A percentile compares a stretch with the other conserved stretches of the same genome.
These are phyloP conservation scores for Sporothrix schenckii DNA, from an alignment of 2,329 filamentous ascomycete genomes.

Conservation along the genomic window DNA sequence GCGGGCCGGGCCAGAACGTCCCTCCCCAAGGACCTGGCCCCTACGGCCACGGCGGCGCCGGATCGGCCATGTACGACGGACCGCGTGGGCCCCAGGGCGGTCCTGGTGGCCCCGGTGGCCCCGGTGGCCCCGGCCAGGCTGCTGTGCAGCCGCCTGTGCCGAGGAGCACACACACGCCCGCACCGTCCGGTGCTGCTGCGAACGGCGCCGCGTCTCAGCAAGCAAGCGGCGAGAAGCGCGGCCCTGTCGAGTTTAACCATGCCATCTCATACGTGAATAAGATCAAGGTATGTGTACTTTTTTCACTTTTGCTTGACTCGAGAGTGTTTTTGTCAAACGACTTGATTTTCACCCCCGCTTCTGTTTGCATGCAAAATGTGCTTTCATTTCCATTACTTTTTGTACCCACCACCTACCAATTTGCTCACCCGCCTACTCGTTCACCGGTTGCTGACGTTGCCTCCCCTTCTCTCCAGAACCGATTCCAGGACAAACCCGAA, in stretches of 20 bases:
- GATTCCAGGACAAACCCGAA: slow-evolving; percentile 92
- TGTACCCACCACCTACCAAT: background rate
- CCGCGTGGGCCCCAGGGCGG: slow-evolving; percentile 28
- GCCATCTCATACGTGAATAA: slow-evolving; percentile 99
- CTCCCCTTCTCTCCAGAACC: slow-evolving; percentile 64
- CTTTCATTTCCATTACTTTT: background rate
- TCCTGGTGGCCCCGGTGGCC: slow-evolving; percentile 21
- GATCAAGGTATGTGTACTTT: slow-evolving; percentile 74
- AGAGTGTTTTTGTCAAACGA: background rate
- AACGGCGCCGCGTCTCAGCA: slow-evolving; percentile 64
- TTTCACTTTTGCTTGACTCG: background rate
- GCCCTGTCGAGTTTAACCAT: slow-evolving; percentile 97
- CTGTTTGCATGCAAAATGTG: background rate
- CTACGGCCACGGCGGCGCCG: slow-evolving; percentile 38
- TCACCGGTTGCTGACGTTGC: slow-evolving; percentile 7
- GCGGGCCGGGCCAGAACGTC: slow-evolving; percentile 57
- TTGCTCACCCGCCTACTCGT: background rate
- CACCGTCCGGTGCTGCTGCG: slow-evolving; percentile 54
- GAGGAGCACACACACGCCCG: slow-evolving; percentile 59
- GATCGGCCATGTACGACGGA: slow-evolving; percentile 31
- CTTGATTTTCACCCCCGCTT: background rate
- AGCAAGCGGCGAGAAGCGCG: slow-evolving; percentile 76
- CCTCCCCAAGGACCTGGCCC: slow-evolving; percentile 43
- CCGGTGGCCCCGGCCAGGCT: slow-evolving; percentile 24
- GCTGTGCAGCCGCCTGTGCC: slow-evolving; percentile 49